phyloP scores from a whole-genome alignment of 306 rosid species.

The Trifolium fragiferum region DNA sequence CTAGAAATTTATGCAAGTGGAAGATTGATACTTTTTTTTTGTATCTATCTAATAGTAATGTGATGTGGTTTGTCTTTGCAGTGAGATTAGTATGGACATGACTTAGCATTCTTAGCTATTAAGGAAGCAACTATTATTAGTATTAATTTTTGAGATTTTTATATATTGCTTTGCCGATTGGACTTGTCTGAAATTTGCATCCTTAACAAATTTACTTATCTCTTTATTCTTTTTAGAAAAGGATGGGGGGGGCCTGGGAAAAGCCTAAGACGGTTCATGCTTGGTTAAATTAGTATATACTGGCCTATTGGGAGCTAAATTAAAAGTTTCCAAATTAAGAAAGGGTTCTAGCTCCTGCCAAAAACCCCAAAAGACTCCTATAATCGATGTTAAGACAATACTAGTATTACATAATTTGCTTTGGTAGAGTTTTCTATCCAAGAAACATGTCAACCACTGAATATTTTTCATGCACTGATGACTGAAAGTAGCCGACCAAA shows the following conservation, averaged over 20 bases:
- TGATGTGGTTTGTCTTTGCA: slow-evolving; percentile 42
- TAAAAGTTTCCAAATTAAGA: background rate
- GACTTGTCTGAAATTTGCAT: slow-evolving; percentile 41
- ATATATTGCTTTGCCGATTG: slow-evolving; percentile 31
- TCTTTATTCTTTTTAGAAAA: slow-evolving; percentile 33
- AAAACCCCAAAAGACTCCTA: background rate
- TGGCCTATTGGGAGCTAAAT: background rate
- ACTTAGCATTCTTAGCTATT: slow-evolving; percentile 53
- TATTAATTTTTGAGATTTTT: slow-evolving; percentile 25
- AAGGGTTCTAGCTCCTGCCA: background rate
- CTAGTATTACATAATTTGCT: background rate
- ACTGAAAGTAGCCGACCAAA: background rate
- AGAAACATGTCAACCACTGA: background rate
- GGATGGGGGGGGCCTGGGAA: slow-evolving; percentile 30
- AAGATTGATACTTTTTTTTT: slow-evolving; percentile 43
- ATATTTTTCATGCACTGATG: background rate
- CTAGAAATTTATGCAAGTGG: slow-evolving; percentile 51
- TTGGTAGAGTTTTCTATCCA: background rate
- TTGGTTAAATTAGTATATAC: slow-evolving; percentile 25
- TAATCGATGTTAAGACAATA: background rate
- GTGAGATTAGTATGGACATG: slow-evolving; percentile 41
- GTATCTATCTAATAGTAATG: slow-evolving; percentile 31
- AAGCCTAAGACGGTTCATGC: slow-evolving; percentile 26
- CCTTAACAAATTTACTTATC: slow-evolving; percentile 20
- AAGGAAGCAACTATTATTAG: slow-evolving; percentile 43